phyloP scores from a whole-genome alignment of 2,329 filamentous ascomycete species.

The Beauveria scarabaeidicola region DNA sequence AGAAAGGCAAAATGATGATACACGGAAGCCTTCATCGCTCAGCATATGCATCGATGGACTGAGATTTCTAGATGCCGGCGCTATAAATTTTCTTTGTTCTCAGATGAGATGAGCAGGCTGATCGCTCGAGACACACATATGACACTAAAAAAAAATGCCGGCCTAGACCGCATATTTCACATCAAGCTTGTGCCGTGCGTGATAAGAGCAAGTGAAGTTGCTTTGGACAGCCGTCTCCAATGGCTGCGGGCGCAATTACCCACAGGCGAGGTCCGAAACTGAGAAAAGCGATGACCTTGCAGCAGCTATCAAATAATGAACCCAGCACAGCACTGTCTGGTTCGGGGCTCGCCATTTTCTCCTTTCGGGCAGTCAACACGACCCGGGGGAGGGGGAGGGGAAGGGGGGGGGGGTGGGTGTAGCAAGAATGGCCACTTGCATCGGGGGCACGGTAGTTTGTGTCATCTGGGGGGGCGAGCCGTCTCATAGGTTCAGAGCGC shows the following conservation, averaged over 20 bases:
- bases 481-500: slow-evolving; percentile 2
- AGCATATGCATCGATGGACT: slow-evolving; percentile 1
- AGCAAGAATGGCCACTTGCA: background rate
- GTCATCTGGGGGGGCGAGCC: background rate
- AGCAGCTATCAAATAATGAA: background rate
- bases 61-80: slow-evolving; percentile 5
- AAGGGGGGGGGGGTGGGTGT: background rate
- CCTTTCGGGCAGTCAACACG: background rate
- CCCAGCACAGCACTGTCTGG: too few species aligned
- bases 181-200: background rate
- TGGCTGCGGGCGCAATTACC: background rate
- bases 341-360: slow-evolving; percentile 1
- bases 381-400: background rate
- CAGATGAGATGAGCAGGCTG: background rate
- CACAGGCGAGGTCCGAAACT: background rate
- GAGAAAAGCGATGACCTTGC: background rate
- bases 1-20: background rate
- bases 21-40: background rate
- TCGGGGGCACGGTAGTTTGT: background rate
- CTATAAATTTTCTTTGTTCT: background rate
- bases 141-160: background rate
- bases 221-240: background rate
- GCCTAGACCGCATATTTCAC: background rate
- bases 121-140: background rate
- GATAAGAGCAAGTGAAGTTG: background rate